Percentiles rank a stretch among this genome's conserved stretches.
phyloP scores from a whole-genome alignment of 2,329 filamentous ascomycete genomes.

The Diaporthe nobilis region DNA sequence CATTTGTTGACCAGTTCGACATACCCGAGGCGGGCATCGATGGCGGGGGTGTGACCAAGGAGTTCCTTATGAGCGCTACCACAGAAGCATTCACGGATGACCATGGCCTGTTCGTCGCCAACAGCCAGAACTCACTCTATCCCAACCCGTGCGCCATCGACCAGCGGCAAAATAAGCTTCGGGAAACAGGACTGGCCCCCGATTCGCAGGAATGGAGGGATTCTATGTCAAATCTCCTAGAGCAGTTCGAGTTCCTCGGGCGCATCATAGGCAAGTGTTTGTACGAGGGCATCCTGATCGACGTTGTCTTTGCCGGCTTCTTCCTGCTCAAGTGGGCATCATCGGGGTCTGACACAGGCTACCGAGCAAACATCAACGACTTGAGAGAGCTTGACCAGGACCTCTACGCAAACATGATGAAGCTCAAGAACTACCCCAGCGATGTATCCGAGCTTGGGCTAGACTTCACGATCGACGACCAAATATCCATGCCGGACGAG shows the following conservation, averaged over 20 bases:
- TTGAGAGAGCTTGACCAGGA: conserved; percentile 91
- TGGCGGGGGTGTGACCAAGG: conserved; percentile 96
- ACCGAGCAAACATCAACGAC: conserved; percentile 95
- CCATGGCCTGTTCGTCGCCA: conserved; percentile 82
- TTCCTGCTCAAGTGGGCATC: conserved; percentile 97
- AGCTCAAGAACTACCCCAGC: conserved; percentile 87
- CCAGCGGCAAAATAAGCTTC: conserved; percentile 72
- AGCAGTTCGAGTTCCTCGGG: conserved; percentile 90
- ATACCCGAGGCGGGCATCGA: conserved; percentile 93
- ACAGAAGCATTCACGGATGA: conserved; percentile 81
- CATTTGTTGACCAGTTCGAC: conserved; percentile 93
- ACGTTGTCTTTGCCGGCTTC: conserved; percentile 93
- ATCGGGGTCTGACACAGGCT: conserved; percentile 72
- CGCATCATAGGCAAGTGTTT: conserved; percentile 96
- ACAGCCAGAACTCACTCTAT: conserved; percentile 88
- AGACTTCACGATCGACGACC: conserved; percentile 91
- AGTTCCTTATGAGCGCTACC: conserved; percentile 92
- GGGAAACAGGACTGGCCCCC: conserved; percentile 65
- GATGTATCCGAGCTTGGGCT: conserved; percentile 85
- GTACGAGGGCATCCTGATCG: conserved; percentile 95
- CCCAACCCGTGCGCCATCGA: conserved; percentile 87
- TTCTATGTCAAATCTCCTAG: conserved; percentile 72
- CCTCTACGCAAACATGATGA: conserved; percentile 86
- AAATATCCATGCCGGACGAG: conserved; percentile 61
- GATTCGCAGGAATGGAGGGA: conserved; percentile 69